Evolutionary conservation across 2,329 filamentous ascomycete species (phyloP), one percentile per base, ranked within the genome.

Genomic region (Gaeumannomyces sp.): DNA sequence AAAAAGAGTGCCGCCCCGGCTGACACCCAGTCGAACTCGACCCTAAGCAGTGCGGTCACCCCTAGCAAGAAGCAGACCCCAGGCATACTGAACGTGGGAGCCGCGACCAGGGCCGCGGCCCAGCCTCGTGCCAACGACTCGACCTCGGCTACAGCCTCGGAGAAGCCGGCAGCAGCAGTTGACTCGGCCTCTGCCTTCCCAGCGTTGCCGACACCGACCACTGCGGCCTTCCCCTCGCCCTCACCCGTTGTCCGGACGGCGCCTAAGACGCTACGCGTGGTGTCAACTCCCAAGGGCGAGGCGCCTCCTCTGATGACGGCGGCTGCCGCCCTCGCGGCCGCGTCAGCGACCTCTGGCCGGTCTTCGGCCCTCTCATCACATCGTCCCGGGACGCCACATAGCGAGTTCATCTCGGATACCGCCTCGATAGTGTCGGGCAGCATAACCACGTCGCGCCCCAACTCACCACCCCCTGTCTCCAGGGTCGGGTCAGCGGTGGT

Each of bases 331-430:
- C 66, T 57, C 27, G 68, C 62, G 13, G n/a, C 50, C 66, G 38
- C 50, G 66, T 6, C 33, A 63, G 14, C 50, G 25, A n/a, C 71
- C 60, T 70, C 73, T 33, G 70, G 74, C 62, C 70, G 73, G 63
- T 69, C 75, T 65, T 69, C 72, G 67, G 66, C 72, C 59, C 65
- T 72, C 27, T 66, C 70, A 10, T 68, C 69, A 71, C 67, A 71
- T 59, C 80, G 84, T 8, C 89, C 91, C n/a, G 87, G 86, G 33
- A 93, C 90, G 0, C 90, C 91, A 0, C 84, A 79, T 1, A 93
- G 89, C 71, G 91, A 93, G 71, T 80, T 86, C 65, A 81, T 91
- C 50, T 92, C 89, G n/a, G 91, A 94, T 72, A 91, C 85, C 64
- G 87, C 90, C 14, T 93, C 89, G 0, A 79, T 93, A 28, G 82